A percentile compares a stretch with the other conserved stretches of the same genome.
Conservation (phyloP, 192 early-diverging fungal species). For the Rhizophagus sp. region DNA sequence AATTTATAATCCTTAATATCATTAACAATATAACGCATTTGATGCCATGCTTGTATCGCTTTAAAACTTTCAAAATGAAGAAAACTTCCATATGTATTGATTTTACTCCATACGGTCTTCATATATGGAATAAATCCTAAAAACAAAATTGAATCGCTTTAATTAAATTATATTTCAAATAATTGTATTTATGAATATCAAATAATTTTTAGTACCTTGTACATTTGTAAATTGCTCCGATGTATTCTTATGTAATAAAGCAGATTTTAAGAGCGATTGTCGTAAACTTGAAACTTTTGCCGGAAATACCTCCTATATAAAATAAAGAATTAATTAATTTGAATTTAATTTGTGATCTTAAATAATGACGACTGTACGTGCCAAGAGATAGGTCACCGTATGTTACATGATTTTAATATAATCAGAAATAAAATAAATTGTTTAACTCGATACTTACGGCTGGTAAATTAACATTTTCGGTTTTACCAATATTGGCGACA, state of each 20-base stretch:
- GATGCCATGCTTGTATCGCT: background rate
- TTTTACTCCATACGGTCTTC: slow-evolving; percentile 5
- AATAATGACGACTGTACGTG: too few species aligned
- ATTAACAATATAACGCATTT: background rate
- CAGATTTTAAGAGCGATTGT: background rate
- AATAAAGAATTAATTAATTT: background rate
- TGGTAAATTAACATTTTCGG: background rate
- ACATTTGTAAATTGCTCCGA: background rate
- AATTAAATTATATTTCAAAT: too few species aligned
- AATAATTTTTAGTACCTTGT: background rate
- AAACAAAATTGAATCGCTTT: background rate
- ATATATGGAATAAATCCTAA: slow-evolving; percentile 5
- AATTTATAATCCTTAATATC: too few species aligned
- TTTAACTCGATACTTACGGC: background rate
- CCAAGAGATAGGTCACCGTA: too few species aligned
- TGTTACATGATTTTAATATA: too few species aligned
- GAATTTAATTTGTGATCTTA: too few species aligned
- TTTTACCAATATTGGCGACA: background rate
- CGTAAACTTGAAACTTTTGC: background rate
- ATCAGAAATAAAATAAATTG: background rate
- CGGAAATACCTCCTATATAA: background rate
- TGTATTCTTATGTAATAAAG: background rate
- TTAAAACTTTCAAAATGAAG: slow-evolving; percentile 12
- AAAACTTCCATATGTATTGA: slow-evolving; percentile 1
- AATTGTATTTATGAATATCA: too few species aligned